A percentile compares a stretch with the other conserved stretches of the same genome.
Conservation (phyloP, 2,329 filamentous ascomycete genomes). For the Hansfordia pulvinata region DNA sequence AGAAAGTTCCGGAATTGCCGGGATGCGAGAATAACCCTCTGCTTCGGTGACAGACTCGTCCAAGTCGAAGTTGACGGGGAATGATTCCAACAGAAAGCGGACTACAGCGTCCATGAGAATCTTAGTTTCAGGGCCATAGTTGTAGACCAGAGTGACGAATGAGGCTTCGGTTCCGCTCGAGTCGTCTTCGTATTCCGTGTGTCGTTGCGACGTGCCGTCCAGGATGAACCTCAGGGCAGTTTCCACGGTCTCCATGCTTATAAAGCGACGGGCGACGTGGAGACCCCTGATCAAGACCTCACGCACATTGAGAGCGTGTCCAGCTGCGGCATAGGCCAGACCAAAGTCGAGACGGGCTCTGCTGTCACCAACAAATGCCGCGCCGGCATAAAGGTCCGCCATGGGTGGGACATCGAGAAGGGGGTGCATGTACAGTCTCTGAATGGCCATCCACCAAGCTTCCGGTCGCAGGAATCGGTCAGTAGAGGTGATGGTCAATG, state of each 20-base stretch:
- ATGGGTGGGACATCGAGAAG: conserved; percentile 24
- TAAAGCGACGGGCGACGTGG: conserved; percentile 40
- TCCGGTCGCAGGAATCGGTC: conserved; percentile 41
- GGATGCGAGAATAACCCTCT: conserved; percentile 25
- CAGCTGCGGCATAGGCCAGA: conserved; percentile 53
- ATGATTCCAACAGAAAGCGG: conserved; percentile 44
- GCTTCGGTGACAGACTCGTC: conserved; percentile 28
- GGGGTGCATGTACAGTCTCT: conserved; percentile 41
- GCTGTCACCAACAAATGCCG: conserved; percentile 22
- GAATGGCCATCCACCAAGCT: conserved; percentile 41
- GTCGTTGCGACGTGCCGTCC: conserved; percentile 22
- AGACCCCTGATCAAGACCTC: conserved; percentile 43
- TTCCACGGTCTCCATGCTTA: conserved; percentile 52
- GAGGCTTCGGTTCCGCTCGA: conserved; percentile 5
- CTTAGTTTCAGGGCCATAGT: conserved; percentile 40
- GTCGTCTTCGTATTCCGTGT: conserved; percentile 11
- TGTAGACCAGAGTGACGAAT: conserved; percentile 19
- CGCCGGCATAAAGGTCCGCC: too few relatives aligned
- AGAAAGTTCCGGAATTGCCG: conserved; percentile 23
- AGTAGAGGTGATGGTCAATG: conserved; percentile 30
- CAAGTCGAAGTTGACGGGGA: conserved; percentile 46
- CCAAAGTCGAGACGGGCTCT: conserved; percentile 36
- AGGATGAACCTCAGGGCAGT: conserved; percentile 43
- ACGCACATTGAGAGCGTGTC: conserved; percentile 40
- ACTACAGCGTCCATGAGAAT: conserved; percentile 39